Evolutionary conservation across 768 basidiomycete species (phyloP).

Genomic region (Boletus speciosus): DNA sequence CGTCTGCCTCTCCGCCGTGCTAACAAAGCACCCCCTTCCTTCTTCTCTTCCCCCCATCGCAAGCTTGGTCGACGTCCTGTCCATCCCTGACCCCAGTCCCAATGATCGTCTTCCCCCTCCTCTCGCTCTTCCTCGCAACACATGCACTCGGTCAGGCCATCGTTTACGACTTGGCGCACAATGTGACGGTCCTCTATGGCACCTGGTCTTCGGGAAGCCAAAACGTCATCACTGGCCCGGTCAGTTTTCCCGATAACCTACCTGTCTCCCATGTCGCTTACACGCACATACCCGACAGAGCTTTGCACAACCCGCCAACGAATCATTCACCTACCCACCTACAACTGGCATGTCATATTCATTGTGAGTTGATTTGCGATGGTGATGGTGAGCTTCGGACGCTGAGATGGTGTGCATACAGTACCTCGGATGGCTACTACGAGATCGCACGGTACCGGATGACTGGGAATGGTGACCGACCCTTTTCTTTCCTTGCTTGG

Average conservation of each 20-base stretch:
- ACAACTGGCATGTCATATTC: slow-evolving; percentile 87
- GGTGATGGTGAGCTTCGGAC: too few species aligned
- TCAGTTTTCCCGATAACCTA: slow-evolving; percentile 41
- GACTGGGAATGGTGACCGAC: slow-evolving; percentile 66
- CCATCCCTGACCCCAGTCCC: not conserved
- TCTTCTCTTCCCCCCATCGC: not conserved
- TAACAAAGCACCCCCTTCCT: slow-evolving; percentile 4
- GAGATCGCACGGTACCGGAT: slow-evolving; percentile 93
- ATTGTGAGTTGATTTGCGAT: slow-evolving; percentile 55
- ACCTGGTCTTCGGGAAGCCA: slow-evolving; percentile 85
- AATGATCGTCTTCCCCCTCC: slow-evolving; percentile 23
- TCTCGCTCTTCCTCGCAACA: slow-evolving; percentile 24
- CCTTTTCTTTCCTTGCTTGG: not conserved
- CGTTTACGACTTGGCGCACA: slow-evolving; percentile 47
- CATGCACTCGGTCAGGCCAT: slow-evolving; percentile 38
- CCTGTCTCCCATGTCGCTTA: not conserved
- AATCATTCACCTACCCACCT: slow-evolving; percentile 77
- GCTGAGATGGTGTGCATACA: slow-evolving; percentile 26
- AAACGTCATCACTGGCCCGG: slow-evolving; percentile 75
- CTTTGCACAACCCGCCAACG: slow-evolving; percentile 82
- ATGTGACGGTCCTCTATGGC: slow-evolving; percentile 67
- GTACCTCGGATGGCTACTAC: slow-evolving; percentile 72
- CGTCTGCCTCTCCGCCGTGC: slow-evolving; percentile 13
- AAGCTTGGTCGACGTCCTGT: not conserved
- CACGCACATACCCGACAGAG: slow-evolving; percentile 40